Evolutionary conservation across 805 yeast genomes (phyloP), one percentile per base, ranked within the genome.

Genomic region (Kodamaea hsintzibuensis): DNA sequence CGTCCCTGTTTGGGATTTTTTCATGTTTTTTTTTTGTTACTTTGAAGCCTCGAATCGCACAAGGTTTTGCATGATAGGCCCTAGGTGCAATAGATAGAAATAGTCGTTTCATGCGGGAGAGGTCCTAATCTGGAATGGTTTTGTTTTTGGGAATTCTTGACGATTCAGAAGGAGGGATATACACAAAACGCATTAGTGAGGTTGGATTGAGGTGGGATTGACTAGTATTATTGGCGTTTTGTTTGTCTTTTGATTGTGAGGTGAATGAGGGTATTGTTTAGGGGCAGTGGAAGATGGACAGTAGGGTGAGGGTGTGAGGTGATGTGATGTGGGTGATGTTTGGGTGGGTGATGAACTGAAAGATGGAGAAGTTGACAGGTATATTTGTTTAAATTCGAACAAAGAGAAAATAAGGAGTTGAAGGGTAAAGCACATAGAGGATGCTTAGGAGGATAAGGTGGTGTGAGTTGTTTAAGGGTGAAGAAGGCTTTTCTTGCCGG

Each of bases 21-120:
- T 22, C 25, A 35, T 27, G 37, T 47, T 39, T 14, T 39, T 39
- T 39, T 39, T 39, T 17, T 39, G 42, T 22, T 22, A 22, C 22
- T 42, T 16, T 14, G 42, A 39, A 39, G 42, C 44, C 44, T 40
- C 44, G 44, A 40, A 14, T 7, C 44, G 44, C 44, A 33, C 19
- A 25, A 13, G 30, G 37, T n/a, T n/a, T 8, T 35, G 14, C 14
- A 35, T 35, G 5, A 35, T 4, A 13, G 39, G 14, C 39, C 39
- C 39, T 4, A 7, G 3, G 39, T 35, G 14, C 39, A 35, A 22
- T 22, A 22, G 3, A 22, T 3, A 22, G 6, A 6, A 4, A 22
- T 4, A 22, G 25, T 30, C 35, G 35, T 30, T 30, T 30, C 35
- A 30, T 30, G 35, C 25, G 25, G 25, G 6, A 22, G 25, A 4